Base-by-base conservation (phyloP, 352 stramenopile species). In the Globisporangium sylvaticum region DNA sequence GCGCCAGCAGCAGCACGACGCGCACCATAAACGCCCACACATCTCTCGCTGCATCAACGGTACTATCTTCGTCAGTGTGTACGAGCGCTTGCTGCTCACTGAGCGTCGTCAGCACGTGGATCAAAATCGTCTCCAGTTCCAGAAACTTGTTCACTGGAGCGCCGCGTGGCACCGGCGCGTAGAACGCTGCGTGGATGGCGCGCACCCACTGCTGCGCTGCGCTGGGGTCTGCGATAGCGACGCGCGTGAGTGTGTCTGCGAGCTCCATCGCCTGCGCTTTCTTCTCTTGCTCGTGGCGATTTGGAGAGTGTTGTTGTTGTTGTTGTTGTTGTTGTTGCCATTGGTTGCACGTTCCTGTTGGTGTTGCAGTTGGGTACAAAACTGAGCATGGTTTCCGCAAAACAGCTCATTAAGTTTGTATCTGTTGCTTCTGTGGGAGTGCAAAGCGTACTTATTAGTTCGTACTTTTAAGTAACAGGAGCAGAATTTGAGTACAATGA, bases 21-120 rank as follows among this genome's bases (percentile, higher is more conserved):
- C 55, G 59, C 32, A 85, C 75, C n/a, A 66, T 56, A 58, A 88
- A 86, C 10, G 39, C 14, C 76, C 76, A 86, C 37, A 90, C 77
- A 2, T 64, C 48, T 9, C 27, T 22, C 10, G 2, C 4, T 15
- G 12, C 5, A 3, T 32, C 34, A 15, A 5, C 18, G 7, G n/a
- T 27, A 57, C 22, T 24, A 2, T 60, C 50, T 10, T 52, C 24
- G 5, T 24, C 44, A 20, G 32, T 39, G 12, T 22, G 53, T n/a
- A 79, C 58, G 6, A 32, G 42, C 6, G 65, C 31, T 31, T 55
- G 32, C 34, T 60, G 34, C 20, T 62, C 52, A 9, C 29, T 32
- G 18, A 62, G 63, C 18, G 53, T 34, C 10, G 27, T 42, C 22
- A 86, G 77, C 1, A 67, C 68, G 1, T 72, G 60, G 0, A 68